phyloP scores from a whole-genome alignment of 116 monocot species.

The Posidonia oceanica region DNA sequence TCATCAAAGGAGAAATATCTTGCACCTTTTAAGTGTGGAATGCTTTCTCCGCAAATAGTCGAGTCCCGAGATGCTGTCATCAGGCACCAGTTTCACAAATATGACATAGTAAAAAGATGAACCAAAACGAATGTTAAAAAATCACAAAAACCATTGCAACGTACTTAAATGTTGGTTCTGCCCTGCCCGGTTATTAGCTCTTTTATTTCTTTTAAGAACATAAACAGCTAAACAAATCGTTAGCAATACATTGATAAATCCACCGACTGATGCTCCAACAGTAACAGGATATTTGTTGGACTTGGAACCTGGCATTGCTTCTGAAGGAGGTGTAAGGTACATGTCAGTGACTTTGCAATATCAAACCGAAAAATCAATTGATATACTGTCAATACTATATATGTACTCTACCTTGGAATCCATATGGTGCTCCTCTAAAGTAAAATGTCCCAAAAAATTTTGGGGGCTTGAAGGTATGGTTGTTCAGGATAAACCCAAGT shows the following conservation, averaged over 20 bases:
- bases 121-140: background rate
- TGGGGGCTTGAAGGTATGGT: constrained; percentile 51
- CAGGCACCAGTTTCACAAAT: background rate
- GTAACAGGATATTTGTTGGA: constrained; percentile 19
- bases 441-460: constrained; percentile 32
- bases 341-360: background rate
- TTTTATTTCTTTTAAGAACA: constrained; percentile 19
- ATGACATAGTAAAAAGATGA: background rate
- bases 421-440: constrained; percentile 31
- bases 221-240: constrained; percentile 15
- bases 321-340: no score
- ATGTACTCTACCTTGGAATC: background rate
- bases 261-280: constrained; percentile 44
- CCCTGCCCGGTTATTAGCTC: constrained; percentile 10
- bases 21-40: constrained; percentile 51
- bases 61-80: constrained; percentile 35
- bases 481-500: constrained; percentile 48
- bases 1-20: constrained; percentile 47
- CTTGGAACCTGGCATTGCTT: constrained; percentile 8
- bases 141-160: background rate
- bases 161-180: constrained; percentile 41
- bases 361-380: background rate
- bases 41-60: constrained; percentile 15
- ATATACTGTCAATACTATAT: background rate
- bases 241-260: constrained; percentile 17